These are phyloP conservation scores for Hanseniaspora hatyaiensis DNA, from an alignment of 805 yeast genomes.

Conservation along the genomic window DNA sequence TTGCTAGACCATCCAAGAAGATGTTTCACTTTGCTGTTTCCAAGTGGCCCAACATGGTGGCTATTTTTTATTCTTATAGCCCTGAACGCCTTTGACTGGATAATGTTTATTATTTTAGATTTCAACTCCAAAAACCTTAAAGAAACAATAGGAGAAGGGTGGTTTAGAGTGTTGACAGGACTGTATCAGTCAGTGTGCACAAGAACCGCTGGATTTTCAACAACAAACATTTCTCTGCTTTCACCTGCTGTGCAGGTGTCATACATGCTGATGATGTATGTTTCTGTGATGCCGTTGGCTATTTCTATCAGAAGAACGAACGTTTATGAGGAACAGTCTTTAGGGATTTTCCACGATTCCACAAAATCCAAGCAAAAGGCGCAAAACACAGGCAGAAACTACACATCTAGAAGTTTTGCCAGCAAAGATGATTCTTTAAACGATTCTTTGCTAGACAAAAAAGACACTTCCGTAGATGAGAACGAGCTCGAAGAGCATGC, in stretches of 20 bases:
- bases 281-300: constrained; percentile 90
- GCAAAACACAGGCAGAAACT: neutral
- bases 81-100: constrained; percentile 65
- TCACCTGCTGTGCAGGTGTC: constrained; percentile 90
- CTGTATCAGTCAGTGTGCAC: constrained; percentile 84
- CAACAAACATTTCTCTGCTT: constrained; percentile 53
- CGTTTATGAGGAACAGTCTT: constrained; percentile 92
- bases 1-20: constrained; percentile 92
- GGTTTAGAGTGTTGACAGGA: constrained; percentile 62
- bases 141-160: constrained; percentile 1
- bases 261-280: constrained; percentile 95
- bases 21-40: constrained; percentile 85
- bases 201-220: constrained; percentile 84
- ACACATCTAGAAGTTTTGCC: neutral
- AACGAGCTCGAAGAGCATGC: constrained; percentile 28
- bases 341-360: constrained; percentile 47
- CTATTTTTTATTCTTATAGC: constrained; percentile 58
- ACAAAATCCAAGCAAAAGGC: constrained; percentile 14
- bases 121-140: constrained; percentile 44
- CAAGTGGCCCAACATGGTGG: constrained; percentile 94
- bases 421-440: neutral
- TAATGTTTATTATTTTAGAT: constrained; percentile 72
- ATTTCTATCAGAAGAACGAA: constrained; percentile 93
- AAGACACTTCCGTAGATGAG: constrained; percentile 15
- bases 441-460: neutral